phyloP scores from a whole-genome alignment of 148 eudicot species.

The Rhododendron henanense region DNA sequence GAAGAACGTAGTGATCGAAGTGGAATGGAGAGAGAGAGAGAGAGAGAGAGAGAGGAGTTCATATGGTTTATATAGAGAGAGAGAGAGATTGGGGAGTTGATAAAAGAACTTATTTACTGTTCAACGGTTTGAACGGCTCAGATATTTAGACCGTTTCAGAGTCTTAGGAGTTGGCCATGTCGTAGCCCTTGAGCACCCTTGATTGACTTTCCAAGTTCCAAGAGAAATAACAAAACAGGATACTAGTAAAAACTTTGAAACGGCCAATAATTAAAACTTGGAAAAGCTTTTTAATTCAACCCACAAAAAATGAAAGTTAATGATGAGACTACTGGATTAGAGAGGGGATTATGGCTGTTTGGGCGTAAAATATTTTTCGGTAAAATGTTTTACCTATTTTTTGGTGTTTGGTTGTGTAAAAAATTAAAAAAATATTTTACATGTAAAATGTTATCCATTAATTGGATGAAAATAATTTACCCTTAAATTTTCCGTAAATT shows the following conservation, averaged over 20 bases:
- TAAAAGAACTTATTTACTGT: not conserved
- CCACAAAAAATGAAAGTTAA: too few relatives aligned
- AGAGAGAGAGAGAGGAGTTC: not conserved
- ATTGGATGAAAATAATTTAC: too few relatives aligned
- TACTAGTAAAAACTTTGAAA: not conserved
- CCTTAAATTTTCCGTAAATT: too few relatives aligned
- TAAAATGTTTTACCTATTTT: too few relatives aligned
- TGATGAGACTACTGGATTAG: too few relatives aligned
- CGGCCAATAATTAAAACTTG: not conserved
- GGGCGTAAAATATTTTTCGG: too few relatives aligned
- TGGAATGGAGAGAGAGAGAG: not conserved
- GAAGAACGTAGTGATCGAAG: not conserved
- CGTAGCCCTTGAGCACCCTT: too few relatives aligned
- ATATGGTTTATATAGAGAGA: not conserved
- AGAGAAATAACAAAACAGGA: not conserved
- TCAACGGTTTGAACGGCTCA: not conserved
- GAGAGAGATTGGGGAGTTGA: not conserved
- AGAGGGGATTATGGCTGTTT: too few relatives aligned
- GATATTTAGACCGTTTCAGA: not conserved
- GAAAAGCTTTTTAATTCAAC: too few relatives aligned
- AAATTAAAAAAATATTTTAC: too few relatives aligned
- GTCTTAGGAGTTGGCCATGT: not conserved
- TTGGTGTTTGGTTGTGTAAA: too few relatives aligned
- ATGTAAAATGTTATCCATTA: too few relatives aligned
- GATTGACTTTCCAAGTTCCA: not conserved